Evolutionary conservation across 1,284 basidiomycete genomes (phyloP).

Genomic region (Cutaneotrichosporon arboriforme): DNA sequence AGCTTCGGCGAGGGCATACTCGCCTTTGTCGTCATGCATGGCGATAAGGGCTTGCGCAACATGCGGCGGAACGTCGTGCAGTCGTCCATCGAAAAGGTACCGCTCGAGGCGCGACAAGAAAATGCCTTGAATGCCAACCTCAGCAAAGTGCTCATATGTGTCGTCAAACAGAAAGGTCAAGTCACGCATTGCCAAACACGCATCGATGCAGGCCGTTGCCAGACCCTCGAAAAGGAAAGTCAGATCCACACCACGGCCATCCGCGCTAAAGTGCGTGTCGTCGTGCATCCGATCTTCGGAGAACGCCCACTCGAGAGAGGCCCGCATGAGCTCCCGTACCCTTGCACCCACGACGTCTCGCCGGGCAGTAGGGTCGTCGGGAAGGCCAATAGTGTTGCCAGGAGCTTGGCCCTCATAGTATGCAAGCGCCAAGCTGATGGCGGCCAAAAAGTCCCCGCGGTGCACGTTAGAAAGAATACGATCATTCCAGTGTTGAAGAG

Average conservation of each 20-base stretch:
- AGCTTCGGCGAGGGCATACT: conserved; percentile 72
- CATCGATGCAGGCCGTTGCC: conserved; percentile 72
- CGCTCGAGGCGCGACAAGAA: conserved; percentile 78
- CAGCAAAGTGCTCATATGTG: conserved; percentile 81
- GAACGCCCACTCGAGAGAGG: conserved; percentile 84
- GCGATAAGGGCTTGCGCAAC: conserved; percentile 80
- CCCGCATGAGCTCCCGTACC: conserved; percentile 74
- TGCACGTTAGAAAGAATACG: conserved; percentile 78
- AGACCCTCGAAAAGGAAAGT: conserved; percentile 84
- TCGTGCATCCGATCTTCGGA: conserved; percentile 91
- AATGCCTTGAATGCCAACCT: conserved; percentile 78
- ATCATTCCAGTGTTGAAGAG: conserved; percentile 91
- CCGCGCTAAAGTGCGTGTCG: conserved; percentile 70
- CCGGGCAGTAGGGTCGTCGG: conserved; percentile 58
- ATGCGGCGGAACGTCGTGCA: conserved; percentile 72
- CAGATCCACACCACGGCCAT: conserved; percentile 85
- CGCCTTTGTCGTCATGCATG: conserved; percentile 66
- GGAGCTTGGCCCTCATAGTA: conserved; percentile 78
- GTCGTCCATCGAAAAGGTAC: conserved; percentile 69
- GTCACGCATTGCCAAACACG: conserved; percentile 73
- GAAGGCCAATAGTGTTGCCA: conserved; percentile 86
- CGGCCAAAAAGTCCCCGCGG: conserved; percentile 79
- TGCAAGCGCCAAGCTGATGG: conserved; percentile 76
- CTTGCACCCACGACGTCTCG: conserved; percentile 66
- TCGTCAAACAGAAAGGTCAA: conserved; percentile 87